These are phyloP conservation scores for Termitomyces sp. DNA, from an alignment of 768 basidiomycete species.

Conservation along the genomic window DNA sequence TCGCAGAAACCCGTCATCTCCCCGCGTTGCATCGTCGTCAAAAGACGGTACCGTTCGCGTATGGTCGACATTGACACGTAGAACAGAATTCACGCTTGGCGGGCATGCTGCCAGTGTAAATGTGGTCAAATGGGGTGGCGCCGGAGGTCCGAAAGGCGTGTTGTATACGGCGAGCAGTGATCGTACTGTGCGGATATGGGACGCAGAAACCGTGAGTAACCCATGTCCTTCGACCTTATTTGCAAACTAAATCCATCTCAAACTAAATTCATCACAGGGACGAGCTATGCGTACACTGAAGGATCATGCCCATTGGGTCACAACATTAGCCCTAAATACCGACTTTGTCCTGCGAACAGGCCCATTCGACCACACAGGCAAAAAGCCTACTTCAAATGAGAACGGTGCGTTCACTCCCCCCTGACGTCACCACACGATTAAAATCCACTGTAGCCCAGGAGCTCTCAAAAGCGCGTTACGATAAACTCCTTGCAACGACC, in stretches of 20 bases:
- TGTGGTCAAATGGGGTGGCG: conserved; percentile 94
- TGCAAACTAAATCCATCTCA: too few relatives aligned
- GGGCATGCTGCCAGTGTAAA: conserved; percentile 95
- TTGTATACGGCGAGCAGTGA: conserved; percentile 96
- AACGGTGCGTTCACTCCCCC: conserved; percentile 50
- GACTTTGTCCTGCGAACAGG: conserved; percentile 90
- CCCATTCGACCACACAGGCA: conserved; percentile 86
- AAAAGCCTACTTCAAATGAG: conserved; percentile 71
- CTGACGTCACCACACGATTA: background rate
- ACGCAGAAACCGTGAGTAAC: conserved; percentile 59
- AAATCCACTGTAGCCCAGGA: conserved; percentile 54
- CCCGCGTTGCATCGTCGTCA: conserved; percentile 89
- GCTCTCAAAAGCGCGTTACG: conserved; percentile 75
- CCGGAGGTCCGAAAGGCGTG: conserved; percentile 60
- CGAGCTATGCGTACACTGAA: conserved; percentile 79
- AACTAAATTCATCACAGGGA: conserved; percentile 44
- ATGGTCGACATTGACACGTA: conserved; percentile 74
- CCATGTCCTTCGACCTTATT: background rate
- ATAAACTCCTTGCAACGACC: conserved; percentile 50
- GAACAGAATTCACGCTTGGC: conserved; percentile 78
- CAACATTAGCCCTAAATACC: conserved; percentile 90
- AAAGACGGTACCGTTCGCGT: conserved; percentile 97
- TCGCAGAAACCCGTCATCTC: conserved; percentile 64
- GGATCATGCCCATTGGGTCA: conserved; percentile 99
- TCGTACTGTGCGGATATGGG: conserved; percentile 92